Evolutionary conservation across 345 rosid genomes (phyloP), one percentile per base, ranked within the genome.

Genomic region (Laguncularia racemosa): DNA sequence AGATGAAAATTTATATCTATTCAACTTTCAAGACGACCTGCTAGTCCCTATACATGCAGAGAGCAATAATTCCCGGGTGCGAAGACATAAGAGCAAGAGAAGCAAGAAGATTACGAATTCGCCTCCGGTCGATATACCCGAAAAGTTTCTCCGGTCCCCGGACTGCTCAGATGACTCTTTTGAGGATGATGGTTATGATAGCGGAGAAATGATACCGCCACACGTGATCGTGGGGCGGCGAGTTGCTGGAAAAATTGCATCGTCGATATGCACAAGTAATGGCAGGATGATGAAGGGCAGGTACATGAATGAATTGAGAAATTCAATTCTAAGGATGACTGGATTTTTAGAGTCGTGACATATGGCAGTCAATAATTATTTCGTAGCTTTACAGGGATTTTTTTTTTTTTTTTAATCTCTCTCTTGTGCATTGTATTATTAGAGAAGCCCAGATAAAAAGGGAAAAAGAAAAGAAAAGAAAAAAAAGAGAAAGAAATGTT

Each of bases 231-330:
- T 80, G 40, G 75, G 74, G 47, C 67, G 82, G 61, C 78, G 82
- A 51, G 52, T 68, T 40, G 77, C 79, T 4, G 64, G 67, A 56
- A 84, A 86, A 69, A 81, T 88, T 95, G 86, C 84, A 16, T 88
- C 81, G 64, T 91, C 96, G 0, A 82, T 88, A 44, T 76, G 85
- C 44, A 72, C 86, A 3, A 92, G 96, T 28, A 79, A 84, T 65
- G 97, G 96, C 50, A 82, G 96, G 61, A 88, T 78, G 13, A 86
- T 88, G 7, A 88, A 82, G 56, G 97, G 97, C 20, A 79, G 97
- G 51, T 87, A 91, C 60, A 73, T 91, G 80, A 79, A 91, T 15
- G 76, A 71, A 59, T 91, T 88, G 26, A 73, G 97, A 59, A 84
- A 91, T 74, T 77, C 91, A 14, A 64, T 91, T 72, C 88, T 91